These are phyloP conservation scores for Eimeria maxima DNA, from an alignment of 169 alveolate species.

Conservation along the genomic window DNA sequence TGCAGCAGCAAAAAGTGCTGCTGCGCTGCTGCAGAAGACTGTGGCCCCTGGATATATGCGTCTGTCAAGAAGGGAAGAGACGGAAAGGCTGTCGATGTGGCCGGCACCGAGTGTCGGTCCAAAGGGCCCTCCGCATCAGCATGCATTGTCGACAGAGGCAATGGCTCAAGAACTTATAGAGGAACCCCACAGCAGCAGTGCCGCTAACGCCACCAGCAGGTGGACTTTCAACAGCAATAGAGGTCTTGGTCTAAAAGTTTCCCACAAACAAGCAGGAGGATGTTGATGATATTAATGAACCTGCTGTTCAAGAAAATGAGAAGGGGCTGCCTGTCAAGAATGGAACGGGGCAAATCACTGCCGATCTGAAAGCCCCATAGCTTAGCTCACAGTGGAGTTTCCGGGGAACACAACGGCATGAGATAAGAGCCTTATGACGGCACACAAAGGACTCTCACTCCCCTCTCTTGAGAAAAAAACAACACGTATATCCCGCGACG, in stretches of 20 bases:
- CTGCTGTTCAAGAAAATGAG: neutral
- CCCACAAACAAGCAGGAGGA: neutral
- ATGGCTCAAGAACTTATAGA: neutral
- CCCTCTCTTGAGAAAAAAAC: neutral
- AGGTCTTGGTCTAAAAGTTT: neutral
- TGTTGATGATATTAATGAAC: neutral
- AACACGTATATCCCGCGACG: neutral
- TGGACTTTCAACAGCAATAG: neutral
- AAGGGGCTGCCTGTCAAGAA: neutral
- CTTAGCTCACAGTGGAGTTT: neutral
- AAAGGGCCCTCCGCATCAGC: neutral
- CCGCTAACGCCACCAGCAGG: neutral
- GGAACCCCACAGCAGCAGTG: neutral
- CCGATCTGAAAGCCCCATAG: neutral
- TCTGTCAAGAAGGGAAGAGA: slow-evolving; percentile 65
- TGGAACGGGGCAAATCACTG: neutral
- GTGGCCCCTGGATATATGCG: slow-evolving; percentile 41
- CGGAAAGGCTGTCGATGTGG: neutral
- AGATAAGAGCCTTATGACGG: neutral
- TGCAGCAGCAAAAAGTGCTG: slow-evolving; percentile 62
- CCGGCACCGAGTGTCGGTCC: slow-evolving; percentile 3
- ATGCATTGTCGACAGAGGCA: neutral
- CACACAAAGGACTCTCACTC: neutral
- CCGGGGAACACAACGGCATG: neutral
- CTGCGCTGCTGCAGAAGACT: slow-evolving; percentile 50